Conservation (phyloP, 179 eudicot species). For the Beta lomatogona region DNA sequence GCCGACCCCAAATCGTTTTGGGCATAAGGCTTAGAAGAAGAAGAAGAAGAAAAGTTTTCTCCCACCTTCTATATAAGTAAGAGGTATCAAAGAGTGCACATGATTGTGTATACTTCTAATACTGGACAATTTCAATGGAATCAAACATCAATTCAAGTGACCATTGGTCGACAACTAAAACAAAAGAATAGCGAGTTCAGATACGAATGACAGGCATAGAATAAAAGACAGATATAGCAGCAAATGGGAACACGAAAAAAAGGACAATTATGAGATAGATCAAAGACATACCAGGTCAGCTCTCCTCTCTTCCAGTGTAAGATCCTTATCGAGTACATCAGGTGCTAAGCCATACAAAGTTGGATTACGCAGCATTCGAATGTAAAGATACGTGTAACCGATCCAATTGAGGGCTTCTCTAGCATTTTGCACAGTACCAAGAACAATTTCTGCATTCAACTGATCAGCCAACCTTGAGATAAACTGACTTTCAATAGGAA, state of each 20-base stretch:
- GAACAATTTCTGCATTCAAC: conserved; percentile 96
- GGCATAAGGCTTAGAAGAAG: too few relatives aligned
- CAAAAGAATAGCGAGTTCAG: neutral
- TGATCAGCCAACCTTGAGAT: conserved; percentile 91
- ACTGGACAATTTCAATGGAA: neutral
- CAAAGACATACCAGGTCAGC: conserved; percentile 76
- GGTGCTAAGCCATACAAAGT: conserved; percentile 76
- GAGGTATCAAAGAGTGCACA: neutral
- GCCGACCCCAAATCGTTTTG: too few relatives aligned
- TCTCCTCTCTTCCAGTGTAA: conserved; percentile 70
- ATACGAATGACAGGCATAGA: neutral
- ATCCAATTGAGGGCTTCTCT: conserved; percentile 93
- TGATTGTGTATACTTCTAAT: neutral
- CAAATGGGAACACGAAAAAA: neutral
- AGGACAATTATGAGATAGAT: neutral
- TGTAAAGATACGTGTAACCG: conserved; percentile 73
- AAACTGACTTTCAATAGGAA: conserved; percentile 95
- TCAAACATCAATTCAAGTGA: neutral
- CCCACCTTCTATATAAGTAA: neutral
- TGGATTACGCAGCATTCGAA: conserved; percentile 92
- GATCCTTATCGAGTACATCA: conserved; percentile 59
- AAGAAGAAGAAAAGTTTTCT: too few relatives aligned
- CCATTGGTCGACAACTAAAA: neutral
- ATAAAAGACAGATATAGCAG: neutral
- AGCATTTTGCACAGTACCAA: conserved; percentile 96